Conservation (phyloP, 2,329 filamentous ascomycete species). For the Keithomyces neogunnii region DNA sequence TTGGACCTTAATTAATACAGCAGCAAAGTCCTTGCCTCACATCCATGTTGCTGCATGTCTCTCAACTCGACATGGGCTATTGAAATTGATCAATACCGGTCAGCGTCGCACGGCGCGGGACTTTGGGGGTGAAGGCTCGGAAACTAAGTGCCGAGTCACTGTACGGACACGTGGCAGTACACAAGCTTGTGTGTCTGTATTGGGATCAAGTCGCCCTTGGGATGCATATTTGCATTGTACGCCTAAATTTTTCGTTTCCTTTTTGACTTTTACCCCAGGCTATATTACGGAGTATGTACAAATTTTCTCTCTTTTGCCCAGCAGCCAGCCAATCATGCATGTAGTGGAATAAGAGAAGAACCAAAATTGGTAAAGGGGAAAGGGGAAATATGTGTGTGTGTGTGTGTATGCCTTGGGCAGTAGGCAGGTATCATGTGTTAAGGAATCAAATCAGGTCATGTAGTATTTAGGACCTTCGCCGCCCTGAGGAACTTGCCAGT, state of each 20-base stretch:
- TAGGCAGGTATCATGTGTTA: conserved; percentile 15
- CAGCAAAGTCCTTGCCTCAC: no score
- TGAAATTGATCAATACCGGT: no score
- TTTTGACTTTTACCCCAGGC: background rate
- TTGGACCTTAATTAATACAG: background rate
- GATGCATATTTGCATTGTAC: background rate
- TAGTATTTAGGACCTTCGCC: conserved; percentile 71
- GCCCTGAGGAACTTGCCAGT: conserved; percentile 91
- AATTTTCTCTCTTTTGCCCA: background rate
- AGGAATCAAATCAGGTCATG: conserved; percentile 41
- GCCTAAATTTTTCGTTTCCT: background rate
- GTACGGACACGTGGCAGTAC: conserved; percentile 9
- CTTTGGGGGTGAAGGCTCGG: no score
- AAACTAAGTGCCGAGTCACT: background rate
- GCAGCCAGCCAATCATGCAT: conserved; percentile 4
- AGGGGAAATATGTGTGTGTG: background rate
- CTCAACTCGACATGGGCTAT: no score
- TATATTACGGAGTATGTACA: background rate
- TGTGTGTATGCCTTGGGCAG: no score
- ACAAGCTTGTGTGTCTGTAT: no score
- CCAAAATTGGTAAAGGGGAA: background rate
- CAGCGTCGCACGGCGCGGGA: no score
- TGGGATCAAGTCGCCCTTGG: no score
- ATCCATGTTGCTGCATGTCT: no score
- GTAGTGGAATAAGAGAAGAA: background rate